These are phyloP conservation scores for Solanum virginianum DNA, from an alignment of 257 asterid genomes.

Conservation along the genomic window DNA sequence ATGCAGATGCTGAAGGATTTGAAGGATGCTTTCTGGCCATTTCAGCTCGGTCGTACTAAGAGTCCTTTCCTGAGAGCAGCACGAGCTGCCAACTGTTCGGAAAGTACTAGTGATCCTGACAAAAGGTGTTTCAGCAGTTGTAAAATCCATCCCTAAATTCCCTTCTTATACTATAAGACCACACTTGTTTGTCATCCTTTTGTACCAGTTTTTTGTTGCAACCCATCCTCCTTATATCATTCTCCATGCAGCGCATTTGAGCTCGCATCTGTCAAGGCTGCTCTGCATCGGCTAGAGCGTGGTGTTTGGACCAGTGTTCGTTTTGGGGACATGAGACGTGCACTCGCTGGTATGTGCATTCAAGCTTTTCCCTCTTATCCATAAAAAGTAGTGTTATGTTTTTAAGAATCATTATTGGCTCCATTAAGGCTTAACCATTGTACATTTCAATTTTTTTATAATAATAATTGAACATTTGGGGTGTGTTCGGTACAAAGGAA, in stretches of 20 bases:
- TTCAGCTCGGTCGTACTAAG: slow-evolving; percentile 45
- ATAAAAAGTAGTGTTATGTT: neutral
- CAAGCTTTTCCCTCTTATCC: neutral
- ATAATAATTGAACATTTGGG: neutral
- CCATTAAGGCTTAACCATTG: neutral
- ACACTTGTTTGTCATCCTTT: neutral
- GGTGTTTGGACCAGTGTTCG: slow-evolving; percentile 87
- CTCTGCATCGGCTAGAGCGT: slow-evolving; percentile 69
- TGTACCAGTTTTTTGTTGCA: neutral
- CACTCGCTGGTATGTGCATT: slow-evolving; percentile 47
- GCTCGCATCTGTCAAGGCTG: slow-evolving; percentile 83
- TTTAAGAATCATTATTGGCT: neutral
- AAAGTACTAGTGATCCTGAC: slow-evolving; percentile 19
- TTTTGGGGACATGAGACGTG: slow-evolving; percentile 86
- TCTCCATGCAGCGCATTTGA: slow-evolving; percentile 40
- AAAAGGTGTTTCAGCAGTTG: slow-evolving; percentile 29
- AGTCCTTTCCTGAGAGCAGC: slow-evolving; percentile 83
- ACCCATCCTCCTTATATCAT: neutral
- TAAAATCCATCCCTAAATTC: neutral
- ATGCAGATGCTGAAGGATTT: slow-evolving; percentile 59
- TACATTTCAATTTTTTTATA: neutral
- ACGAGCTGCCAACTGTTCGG: slow-evolving; percentile 57
- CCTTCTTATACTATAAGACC: neutral
- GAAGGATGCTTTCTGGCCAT: slow-evolving; percentile 81
- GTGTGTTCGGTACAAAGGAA: neutral